Evolutionary conservation across 768 basidiomycete species (phyloP).

Genomic region (Krasilnikovozyma curviuscula): DNA sequence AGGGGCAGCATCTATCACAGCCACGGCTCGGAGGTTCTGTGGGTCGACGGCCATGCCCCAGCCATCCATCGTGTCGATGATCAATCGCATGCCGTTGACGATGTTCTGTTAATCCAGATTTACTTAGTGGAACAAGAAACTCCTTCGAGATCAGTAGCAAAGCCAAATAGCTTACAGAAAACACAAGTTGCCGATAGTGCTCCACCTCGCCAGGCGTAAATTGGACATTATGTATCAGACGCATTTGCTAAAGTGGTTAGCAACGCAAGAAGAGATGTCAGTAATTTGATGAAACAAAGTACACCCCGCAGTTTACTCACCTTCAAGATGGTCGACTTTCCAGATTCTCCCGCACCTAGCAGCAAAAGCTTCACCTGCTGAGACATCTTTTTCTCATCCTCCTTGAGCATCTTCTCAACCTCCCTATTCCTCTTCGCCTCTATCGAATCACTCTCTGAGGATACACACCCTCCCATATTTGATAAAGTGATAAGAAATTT

Average conservation of each 20-base stretch:
- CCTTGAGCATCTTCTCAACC: conserved; percentile 44
- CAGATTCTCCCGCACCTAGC: conserved; percentile 80
- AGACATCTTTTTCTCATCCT: conserved; percentile 53
- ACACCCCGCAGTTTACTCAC: conserved; percentile 26
- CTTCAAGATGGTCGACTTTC: conserved; percentile 82
- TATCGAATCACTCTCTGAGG: conserved; percentile 41
- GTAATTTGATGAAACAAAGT: background rate
- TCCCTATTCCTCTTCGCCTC: conserved; percentile 41
- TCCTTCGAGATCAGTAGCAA: too few relatives aligned
- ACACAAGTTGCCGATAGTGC: conserved; percentile 57
- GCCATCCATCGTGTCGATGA: conserved; percentile 76
- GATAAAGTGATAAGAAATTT: background rate
- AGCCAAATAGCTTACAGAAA: too few relatives aligned
- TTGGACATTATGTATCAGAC: conserved; percentile 71
- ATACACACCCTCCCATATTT: conserved; percentile 61
- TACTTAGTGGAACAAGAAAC: too few relatives aligned
- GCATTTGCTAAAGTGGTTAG: conserved; percentile 57
- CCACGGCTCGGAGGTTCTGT: conserved; percentile 39
- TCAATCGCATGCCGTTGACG: conserved; percentile 58
- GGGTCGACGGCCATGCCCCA: conserved; percentile 57
- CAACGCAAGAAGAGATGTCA: background rate
- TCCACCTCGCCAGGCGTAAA: conserved; percentile 71
- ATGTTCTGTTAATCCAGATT: too few relatives aligned
- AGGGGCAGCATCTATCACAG: conserved; percentile 43
- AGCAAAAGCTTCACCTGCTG: conserved; percentile 49